These are phyloP conservation scores for Spinacia oleracea DNA, from an alignment of 179 eudicot genomes.

Conservation along the genomic window DNA sequence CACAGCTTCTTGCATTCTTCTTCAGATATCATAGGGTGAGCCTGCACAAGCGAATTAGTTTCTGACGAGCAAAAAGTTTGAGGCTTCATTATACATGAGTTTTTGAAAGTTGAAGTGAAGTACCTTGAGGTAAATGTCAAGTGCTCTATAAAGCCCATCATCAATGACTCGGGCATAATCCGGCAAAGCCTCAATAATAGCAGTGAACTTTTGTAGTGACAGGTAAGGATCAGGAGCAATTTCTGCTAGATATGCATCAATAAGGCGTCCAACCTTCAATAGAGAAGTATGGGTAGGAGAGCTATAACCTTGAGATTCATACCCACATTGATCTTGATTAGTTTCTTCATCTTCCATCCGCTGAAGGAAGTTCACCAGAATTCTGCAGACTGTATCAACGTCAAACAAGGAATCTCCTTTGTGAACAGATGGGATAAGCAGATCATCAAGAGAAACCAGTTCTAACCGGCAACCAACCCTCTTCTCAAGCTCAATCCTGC, in stretches of 20 bases:
- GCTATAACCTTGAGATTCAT: conserved; percentile 55
- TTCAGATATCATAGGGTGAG: conserved; percentile 57
- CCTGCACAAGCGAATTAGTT: conserved; percentile 34
- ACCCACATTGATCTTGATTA: conserved; percentile 43
- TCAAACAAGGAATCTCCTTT: conserved; percentile 61
- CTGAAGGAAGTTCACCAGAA: conserved; percentile 63
- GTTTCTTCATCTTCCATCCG: conserved; percentile 52
- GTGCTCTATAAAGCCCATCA: conserved; percentile 69
- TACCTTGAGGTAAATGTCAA: conserved; percentile 73
- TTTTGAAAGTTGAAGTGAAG: neutral
- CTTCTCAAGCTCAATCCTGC: conserved; percentile 63
- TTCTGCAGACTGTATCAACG: conserved; percentile 58
- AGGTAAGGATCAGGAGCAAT: conserved; percentile 68
- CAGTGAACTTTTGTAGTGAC: conserved; percentile 48
- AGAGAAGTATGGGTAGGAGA: conserved; percentile 59
- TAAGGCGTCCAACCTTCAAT: conserved; percentile 57
- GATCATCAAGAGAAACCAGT: conserved; percentile 60
- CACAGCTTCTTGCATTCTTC: conserved; percentile 52
- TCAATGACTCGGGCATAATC: conserved; percentile 66
- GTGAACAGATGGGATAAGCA: conserved; percentile 59
- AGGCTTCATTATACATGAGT: neutral
- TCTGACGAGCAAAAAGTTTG: neutral
- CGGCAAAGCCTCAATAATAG: conserved; percentile 55
- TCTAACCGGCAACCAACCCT: conserved; percentile 56
- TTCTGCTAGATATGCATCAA: conserved; percentile 48